Conservation (phyloP, 805 yeast species). For the Yamadazyma sp. region DNA sequence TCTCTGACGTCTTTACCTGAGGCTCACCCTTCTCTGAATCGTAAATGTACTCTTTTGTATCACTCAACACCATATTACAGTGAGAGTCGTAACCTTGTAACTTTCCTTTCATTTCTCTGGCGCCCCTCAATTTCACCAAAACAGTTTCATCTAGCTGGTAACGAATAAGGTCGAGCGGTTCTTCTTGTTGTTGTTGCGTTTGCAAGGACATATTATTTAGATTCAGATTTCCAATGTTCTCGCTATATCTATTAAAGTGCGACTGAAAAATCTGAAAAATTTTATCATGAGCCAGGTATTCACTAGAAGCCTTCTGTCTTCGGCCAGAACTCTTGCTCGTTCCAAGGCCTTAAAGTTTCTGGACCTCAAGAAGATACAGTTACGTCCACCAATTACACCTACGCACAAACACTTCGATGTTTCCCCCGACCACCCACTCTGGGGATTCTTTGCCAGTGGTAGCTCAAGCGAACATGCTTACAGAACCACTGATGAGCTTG, state of each 20-base stretch:
- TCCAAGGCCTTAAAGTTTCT: constrained; percentile 26
- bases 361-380: constrained; percentile 40
- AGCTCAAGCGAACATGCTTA: constrained; percentile 53
- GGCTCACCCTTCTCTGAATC: constrained; percentile 43
- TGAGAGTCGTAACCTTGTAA: constrained; percentile 95
- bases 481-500: constrained; percentile 55
- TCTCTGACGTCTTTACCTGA: constrained; percentile 63
- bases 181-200: constrained; percentile 42
- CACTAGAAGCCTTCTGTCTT: constrained; percentile 31
- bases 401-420: constrained; percentile 69
- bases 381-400: constrained; percentile 85
- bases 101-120: constrained; percentile 86
- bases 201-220: constrained; percentile 29
- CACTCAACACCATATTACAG: constrained; percentile 93
- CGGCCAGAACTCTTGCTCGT: constrained; percentile 38
- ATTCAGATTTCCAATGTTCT: background rate
- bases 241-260: too few species aligned
- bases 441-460: constrained; percentile 76
- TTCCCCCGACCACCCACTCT: constrained; percentile 85
- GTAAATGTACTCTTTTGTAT: constrained; percentile 83
- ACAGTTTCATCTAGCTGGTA: constrained; percentile 84
- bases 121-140: constrained; percentile 87
- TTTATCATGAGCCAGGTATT: constrained; percentile 10
- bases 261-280: constrained; percentile 6
- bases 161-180: constrained; percentile 89